Percentiles rank a stretch among this genome's conserved stretches.
phyloP scores from a whole-genome alignment of 495 filamentous ascomycete species.

The Penicillium cataractarum region DNA sequence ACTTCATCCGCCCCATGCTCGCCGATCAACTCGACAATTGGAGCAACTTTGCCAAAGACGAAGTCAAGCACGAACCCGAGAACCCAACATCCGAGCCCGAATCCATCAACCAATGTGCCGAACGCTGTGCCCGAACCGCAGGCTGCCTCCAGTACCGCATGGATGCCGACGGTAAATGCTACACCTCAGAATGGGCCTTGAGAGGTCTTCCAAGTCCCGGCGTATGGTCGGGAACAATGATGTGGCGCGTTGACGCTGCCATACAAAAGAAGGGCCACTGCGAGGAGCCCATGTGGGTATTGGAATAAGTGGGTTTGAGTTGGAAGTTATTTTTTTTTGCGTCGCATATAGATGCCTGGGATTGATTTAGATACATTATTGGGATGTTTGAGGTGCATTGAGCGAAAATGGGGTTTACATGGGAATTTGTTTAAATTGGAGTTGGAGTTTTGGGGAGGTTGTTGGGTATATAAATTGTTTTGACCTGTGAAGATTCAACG shows the following conservation, averaged over 20 bases:
- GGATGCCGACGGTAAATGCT: slow-evolving; percentile 32
- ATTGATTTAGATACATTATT: neutral
- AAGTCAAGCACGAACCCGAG: slow-evolving; percentile 15
- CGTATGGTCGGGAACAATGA: slow-evolving; percentile 33
- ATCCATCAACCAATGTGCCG: slow-evolving; percentile 39
- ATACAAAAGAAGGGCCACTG: slow-evolving; percentile 26
- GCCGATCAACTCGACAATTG: slow-evolving; percentile 26
- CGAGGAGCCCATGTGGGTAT: slow-evolving; percentile 16
- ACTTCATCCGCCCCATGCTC: slow-evolving; percentile 28
- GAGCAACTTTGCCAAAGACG: slow-evolving; percentile 32
- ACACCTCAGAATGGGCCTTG: slow-evolving; percentile 25
- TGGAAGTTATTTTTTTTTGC: neutral
- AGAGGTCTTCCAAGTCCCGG: slow-evolving; percentile 23
- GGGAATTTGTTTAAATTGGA: neutral
- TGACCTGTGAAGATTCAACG: neutral
- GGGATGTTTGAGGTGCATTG: neutral
- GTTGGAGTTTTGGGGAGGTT: neutral
- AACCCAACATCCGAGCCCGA: slow-evolving; percentile 12
- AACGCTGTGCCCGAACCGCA: slow-evolving; percentile 34
- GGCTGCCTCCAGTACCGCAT: slow-evolving; percentile 47
- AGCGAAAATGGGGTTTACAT: neutral
- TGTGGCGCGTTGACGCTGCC: slow-evolving; percentile 33
- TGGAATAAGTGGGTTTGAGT: neutral
- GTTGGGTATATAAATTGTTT: neutral
- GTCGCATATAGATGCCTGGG: neutral